Evolutionary conservation across 2,329 filamentous ascomycete species (phyloP).

Genomic region (Sporothrix curviconia): DNA sequence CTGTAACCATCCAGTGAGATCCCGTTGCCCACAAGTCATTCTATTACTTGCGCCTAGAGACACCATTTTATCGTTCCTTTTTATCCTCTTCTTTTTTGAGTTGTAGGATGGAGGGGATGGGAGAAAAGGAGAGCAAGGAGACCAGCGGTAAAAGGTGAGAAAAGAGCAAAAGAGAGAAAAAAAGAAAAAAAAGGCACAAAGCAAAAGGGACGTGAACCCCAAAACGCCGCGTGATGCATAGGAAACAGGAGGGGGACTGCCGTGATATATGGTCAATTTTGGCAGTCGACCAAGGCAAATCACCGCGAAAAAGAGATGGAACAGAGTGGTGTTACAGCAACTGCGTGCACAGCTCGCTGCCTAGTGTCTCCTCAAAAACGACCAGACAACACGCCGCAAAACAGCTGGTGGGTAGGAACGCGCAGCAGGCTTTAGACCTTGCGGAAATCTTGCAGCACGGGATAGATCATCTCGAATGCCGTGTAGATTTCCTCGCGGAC

Average conservation of each 20-base stretch:
- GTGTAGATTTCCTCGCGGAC: constrained; percentile 98
- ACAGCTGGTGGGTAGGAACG: constrained; percentile 20
- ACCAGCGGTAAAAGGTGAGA: background rate
- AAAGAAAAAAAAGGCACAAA: background rate
- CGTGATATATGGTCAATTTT: background rate
- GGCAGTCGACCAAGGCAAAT: too few species aligned
- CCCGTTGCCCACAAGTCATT: constrained; percentile 12
- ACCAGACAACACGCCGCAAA: constrained; percentile 16
- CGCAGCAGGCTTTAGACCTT: constrained; percentile 10
- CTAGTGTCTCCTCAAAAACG: too few species aligned
- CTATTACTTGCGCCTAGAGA: constrained; percentile 14
- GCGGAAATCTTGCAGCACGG: constrained; percentile 60
- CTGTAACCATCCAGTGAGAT: constrained; percentile 10
- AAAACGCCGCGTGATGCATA: constrained; percentile 9
- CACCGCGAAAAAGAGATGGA: too few species aligned
- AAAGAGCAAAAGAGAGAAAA: background rate
- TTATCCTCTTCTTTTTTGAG: background rate
- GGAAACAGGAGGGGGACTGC: background rate
- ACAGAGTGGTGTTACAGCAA: constrained; percentile 16
- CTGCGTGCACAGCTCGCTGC: too few species aligned
- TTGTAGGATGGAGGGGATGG: background rate
- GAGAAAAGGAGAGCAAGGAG: background rate
- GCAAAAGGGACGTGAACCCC: background rate
- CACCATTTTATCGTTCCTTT: background rate
- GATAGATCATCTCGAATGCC: constrained; percentile 95